These are phyloP conservation scores for Fistulifera pelliculosa DNA, from an alignment of 108 stramenopile species.

Conservation along the genomic window DNA sequence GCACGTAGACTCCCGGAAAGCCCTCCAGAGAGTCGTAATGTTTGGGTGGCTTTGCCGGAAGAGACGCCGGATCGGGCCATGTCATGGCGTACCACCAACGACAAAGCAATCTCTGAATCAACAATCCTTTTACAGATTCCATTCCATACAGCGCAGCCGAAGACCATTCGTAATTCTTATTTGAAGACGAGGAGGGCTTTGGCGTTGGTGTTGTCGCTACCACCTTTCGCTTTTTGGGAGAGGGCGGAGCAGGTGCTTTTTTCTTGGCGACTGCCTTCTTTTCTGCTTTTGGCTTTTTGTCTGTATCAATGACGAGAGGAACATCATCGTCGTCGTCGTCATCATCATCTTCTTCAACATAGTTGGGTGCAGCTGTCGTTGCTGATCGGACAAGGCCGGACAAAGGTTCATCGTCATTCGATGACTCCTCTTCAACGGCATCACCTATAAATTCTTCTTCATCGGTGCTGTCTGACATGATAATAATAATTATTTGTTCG, in stretches of 20 bases:
- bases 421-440: not conserved
- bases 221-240: slow-evolving; percentile 27
- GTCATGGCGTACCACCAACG: slow-evolving; percentile 96
- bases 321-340: slow-evolving; percentile 53
- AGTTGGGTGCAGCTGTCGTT: not conserved
- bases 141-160: slow-evolving; percentile 40
- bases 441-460: slow-evolving; percentile 8
- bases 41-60: slow-evolving; percentile 48
- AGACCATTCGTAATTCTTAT: slow-evolving; percentile 28
- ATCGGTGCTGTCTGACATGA: slow-evolving; percentile 14
- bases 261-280: slow-evolving; percentile 9
- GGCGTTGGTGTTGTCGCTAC: slow-evolving; percentile 14
- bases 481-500: too few species aligned
- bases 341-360: slow-evolving; percentile 12
- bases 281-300: slow-evolving; percentile 15
- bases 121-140: slow-evolving; percentile 64
- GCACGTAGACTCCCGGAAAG: slow-evolving; percentile 90
- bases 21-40: slow-evolving; percentile 87
- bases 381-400: not conserved
- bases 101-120: slow-evolving; percentile 78
- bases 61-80: slow-evolving; percentile 62
- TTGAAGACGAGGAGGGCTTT: slow-evolving; percentile 18
- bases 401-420: slow-evolving; percentile 8
- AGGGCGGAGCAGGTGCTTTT: slow-evolving; percentile 7
- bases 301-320: slow-evolving; percentile 37